Evolutionary conservation across 345 rosid genomes (phyloP), one percentile per base, ranked within the genome.

Genomic region (Gossypium australe): DNA sequence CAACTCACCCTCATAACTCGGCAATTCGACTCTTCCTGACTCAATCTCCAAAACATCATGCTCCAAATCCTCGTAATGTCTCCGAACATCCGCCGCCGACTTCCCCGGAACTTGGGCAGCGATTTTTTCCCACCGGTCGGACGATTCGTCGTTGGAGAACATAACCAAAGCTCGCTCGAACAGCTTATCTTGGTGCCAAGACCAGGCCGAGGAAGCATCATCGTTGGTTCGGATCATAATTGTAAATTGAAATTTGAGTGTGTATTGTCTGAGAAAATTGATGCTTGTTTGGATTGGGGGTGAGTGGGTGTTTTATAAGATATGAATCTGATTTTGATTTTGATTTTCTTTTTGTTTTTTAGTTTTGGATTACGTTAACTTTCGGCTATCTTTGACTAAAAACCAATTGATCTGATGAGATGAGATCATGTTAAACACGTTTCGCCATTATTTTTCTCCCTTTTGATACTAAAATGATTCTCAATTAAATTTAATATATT

Each of bases 11-110:
- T 48, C 11, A 27, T 94, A 94, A 49, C 75, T 72, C 2, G 98
- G 98, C 43, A 86, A 78, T 75, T 82, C 84, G 5, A 94, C 83
- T 38, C 88, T 78, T 0, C 93, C 98, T 0, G 92, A 80, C 38
- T 94, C 98, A 17, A 94, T 94, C 82, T 85, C 90, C 12, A 18
- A 9, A 3, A 94, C 83, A 58, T 94, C 98, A 6, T 81, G 86
- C 4, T 92, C 83, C 68, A 94, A 77, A 0, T 76, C 85, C 2
- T 86, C 87, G 63, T 88, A 94, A 81, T 88, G 95, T 2, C 85
- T 87, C 17, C 20, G 68, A 69, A 94, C 97, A 45, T 90, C 88
- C 1, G 1, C 52, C 16, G 80, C 74, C 1, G 92, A 67, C 81
- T 87, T 86, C 2, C 89, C 88, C 0, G 89, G 84, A 2, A 92